phyloP scores from a whole-genome alignment of 176 grass and related monocot species.

The Rhipidocladum racemiflorum region DNA sequence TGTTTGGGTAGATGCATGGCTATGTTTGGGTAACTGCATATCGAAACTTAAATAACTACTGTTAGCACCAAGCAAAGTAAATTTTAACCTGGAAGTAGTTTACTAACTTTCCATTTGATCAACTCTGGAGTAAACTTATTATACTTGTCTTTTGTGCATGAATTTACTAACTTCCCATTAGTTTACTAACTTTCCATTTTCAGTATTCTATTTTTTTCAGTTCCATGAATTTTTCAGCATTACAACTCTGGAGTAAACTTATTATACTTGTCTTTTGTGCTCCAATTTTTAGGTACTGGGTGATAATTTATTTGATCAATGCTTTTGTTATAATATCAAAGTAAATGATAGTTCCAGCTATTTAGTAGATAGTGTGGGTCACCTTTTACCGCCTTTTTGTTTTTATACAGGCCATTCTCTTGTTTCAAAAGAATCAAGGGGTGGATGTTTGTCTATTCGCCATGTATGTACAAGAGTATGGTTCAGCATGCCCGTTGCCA shows the following conservation, averaged over 20 bases:
- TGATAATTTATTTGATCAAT: conserved; percentile 9
- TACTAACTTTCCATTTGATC: too few relatives aligned
- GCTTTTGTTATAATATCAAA: conserved; percentile 4
- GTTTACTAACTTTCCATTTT: too few relatives aligned
- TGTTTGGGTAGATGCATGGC: too few relatives aligned
- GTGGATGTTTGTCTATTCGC: conserved; percentile 93
- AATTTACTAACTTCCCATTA: too few relatives aligned
- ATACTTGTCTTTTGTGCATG: too few relatives aligned
- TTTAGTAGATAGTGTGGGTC: background rate
- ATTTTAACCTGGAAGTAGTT: too few relatives aligned
- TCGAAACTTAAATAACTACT: too few relatives aligned
- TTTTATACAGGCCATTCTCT: conserved; percentile 75
- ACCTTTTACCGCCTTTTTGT: conserved; percentile 21
- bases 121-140: too few relatives aligned
- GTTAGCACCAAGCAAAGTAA: too few relatives aligned
- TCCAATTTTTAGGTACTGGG: conserved; percentile 64
- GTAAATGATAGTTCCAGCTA: background rate
- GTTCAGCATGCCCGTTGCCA: conserved; percentile 67
- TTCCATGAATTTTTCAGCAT: too few relatives aligned
- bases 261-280: conserved; percentile 23
- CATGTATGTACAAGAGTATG: conserved; percentile 99
- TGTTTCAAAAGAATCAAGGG: conserved; percentile 93
- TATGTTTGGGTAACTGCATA: too few relatives aligned
- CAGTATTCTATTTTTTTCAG: too few relatives aligned
- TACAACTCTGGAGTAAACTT: conserved; percentile 18